A percentile compares a stretch with the other conserved stretches of the same genome.
phyloP scores from a whole-genome alignment of 2,329 filamentous ascomycete species.

The Tothia fuscella region DNA sequence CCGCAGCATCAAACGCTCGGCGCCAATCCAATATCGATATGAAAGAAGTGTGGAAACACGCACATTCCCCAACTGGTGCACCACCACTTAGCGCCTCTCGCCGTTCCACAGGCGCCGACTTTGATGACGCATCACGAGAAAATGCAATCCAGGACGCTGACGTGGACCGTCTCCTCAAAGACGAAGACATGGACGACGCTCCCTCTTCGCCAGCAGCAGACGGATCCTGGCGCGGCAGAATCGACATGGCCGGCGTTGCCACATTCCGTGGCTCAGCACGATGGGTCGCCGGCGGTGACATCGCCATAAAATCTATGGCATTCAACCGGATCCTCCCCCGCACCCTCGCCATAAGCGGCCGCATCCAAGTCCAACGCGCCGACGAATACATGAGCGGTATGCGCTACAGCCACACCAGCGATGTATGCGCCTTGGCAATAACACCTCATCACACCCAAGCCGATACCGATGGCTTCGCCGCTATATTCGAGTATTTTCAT shows the following conservation, averaged over 20 bases:
- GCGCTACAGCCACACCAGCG: conserved; percentile 68
- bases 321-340: conserved; percentile 63
- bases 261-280: conserved; percentile 67
- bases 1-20: conserved; percentile 25
- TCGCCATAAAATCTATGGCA: conserved; percentile 25
- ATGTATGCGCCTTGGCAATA: conserved; percentile 71
- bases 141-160: conserved; percentile 49
- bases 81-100: conserved; percentile 39
- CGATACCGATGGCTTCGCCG: conserved; percentile 51
- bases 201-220: conserved; percentile 71
- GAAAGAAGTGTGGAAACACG: conserved; percentile 71
- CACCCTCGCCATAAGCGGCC: conserved; percentile 58
- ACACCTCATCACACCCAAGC: conserved; percentile 49
- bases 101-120: conserved; percentile 26
- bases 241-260: conserved; percentile 61
- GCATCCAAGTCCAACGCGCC: conserved; percentile 71
- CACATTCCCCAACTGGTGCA: conserved; percentile 56
- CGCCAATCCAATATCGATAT: conserved; percentile 31
- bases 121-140: too few species aligned
- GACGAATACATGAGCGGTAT: conserved; percentile 85
- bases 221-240: conserved; percentile 40
- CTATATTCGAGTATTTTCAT: conserved; percentile 79
- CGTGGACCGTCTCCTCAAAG: conserved; percentile 77
- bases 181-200: conserved; percentile 59
- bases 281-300: conserved; percentile 73